Base-by-base conservation (phyloP, 257 asterid species). In the Gentiana macrophylla region DNA sequence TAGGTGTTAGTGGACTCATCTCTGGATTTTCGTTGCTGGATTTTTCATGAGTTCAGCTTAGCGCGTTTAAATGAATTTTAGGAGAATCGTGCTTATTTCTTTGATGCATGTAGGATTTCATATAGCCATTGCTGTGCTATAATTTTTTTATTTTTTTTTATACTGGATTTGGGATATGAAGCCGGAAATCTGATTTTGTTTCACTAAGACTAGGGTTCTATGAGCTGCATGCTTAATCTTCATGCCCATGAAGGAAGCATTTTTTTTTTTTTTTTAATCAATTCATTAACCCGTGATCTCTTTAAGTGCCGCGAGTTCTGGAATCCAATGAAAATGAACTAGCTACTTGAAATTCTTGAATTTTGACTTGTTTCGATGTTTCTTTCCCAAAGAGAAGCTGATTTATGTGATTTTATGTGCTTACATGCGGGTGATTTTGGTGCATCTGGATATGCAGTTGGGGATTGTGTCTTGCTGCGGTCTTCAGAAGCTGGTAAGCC, bases 391-490 rank as follows among this genome's bases (percentile, higher is more conserved):
- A 24, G 24, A 24, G 24, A 24, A 24, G 24, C 24, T 24, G 24
- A 24, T 24, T 24, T 24, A 24, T 24, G 24, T 24, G 24, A 24
- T 24, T 24, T 24, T 24, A 24, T 24, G 24, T 24, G 24, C 24
- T 24, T 24, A 24, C 24, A 24, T 24, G 24, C 24, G 24, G 24
- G 24, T 24, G 24, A 24, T 24, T 24, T 24, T 24, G 24, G 24
- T 24, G 0, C 24, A 24, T 24, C 24, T 54, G 65, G 45, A 52
- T 58, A 49, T 63, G 69, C 64, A 83, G 94, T 70, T 64, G 85
- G 82, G 53, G 89, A 83, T 55, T 82, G 85, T 58, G 84, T 83
- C 7, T 55, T 77, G 77, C 71, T 86, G 81, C 67, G 79, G 2
- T 71, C 92, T 0, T n/a, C 74, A 0, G 80, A 80, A 49, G 55